Conservation (phyloP, 2,329 filamentous ascomycete species). For the Scytalidium sp. region DNA sequence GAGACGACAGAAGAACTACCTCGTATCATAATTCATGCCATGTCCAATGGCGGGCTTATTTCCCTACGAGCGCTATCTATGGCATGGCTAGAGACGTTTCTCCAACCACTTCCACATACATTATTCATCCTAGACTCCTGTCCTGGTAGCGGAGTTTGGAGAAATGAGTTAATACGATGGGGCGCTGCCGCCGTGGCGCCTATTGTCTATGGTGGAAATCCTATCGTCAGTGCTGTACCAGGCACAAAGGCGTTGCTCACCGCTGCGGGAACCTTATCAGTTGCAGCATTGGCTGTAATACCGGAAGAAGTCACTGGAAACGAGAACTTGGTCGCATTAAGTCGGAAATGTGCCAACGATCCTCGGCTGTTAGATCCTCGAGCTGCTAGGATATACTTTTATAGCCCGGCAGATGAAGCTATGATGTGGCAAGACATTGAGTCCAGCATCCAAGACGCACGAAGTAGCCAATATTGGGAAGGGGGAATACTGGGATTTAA, state of each 20-base stretch:
- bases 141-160: background rate
- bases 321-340: background rate
- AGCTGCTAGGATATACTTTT: background rate
- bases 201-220: background rate
- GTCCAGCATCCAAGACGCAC: background rate
- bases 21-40: background rate
- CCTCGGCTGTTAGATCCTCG: background rate
- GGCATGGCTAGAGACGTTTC: background rate
- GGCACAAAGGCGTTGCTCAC: background rate
- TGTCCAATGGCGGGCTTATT: background rate
- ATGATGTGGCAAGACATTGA: background rate
- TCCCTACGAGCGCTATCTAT: background rate
- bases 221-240: background rate
- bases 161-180: background rate
- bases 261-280: background rate
- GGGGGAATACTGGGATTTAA: background rate
- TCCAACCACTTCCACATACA: background rate
- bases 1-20: background rate
- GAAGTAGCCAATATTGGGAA: background rate
- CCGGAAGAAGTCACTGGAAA: background rate
- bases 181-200: background rate
- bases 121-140: background rate
- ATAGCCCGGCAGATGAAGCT: background rate
- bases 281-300: background rate
- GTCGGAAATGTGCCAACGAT: background rate